Evolutionary conservation across 148 eudicot species (phyloP).

Genomic region (Camellia granthamiana): DNA sequence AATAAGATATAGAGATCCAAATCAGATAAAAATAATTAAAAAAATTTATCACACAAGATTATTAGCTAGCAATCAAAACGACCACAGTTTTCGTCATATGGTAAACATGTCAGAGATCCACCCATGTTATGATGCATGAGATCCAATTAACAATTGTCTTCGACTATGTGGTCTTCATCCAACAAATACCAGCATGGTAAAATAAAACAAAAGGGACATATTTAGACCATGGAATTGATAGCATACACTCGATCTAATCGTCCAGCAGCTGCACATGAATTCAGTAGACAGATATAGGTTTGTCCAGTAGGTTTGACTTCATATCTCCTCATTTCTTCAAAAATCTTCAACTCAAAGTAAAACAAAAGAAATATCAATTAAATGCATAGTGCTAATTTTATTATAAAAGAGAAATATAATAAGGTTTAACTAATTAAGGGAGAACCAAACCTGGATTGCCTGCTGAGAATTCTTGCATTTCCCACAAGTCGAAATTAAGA

Average conservation of each 20-base stretch:
- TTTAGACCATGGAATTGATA: constrained; percentile 15
- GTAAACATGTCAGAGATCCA: background rate
- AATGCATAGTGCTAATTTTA: background rate
- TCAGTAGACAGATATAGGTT: constrained; percentile 84
- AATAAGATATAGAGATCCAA: too few species aligned
- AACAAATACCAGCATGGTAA: background rate
- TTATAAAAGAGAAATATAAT: background rate
- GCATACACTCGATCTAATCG: constrained; percentile 84
- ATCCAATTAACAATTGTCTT: background rate
- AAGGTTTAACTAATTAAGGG: constrained; percentile 4
- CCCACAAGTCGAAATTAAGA: constrained; percentile 80
- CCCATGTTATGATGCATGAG: background rate
- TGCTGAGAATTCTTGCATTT: constrained; percentile 70
- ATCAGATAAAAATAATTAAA: background rate
- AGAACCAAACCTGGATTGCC: constrained; percentile 58
- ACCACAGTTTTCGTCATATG: background rate
- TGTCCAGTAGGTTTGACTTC: constrained; percentile 94
- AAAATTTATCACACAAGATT: background rate
- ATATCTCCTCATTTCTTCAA: constrained; percentile 90
- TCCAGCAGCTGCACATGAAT: constrained; percentile 85
- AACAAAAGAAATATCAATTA: constrained; percentile 9
- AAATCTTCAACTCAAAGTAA: constrained; percentile 47
- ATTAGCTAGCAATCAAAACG: background rate
- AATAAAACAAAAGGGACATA: background rate
- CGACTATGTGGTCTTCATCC: background rate